Evolutionary conservation across 768 basidiomycete species (phyloP), one percentile per base, ranked within the genome.

Genomic region (Boletus coccyginus): DNA sequence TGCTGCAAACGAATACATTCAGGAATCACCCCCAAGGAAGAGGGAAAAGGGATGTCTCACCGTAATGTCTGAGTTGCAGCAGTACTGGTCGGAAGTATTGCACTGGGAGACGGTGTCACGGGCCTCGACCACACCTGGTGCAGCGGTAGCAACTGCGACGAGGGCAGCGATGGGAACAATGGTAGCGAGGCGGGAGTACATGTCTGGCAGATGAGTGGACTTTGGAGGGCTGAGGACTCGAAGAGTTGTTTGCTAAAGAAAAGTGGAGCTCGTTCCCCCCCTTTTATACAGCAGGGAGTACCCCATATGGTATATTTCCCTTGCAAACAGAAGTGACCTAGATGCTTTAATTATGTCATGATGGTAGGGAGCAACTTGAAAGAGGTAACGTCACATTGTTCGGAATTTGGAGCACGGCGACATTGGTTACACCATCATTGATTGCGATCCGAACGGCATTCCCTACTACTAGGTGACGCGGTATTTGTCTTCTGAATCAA

Each of bases 81-180:
- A 38, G 7, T 4, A 38, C 14, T 38, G 13, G 13, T 11, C 16
- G 1, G 14, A 5, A 5, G 16, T 17, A 14, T 38, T 11, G 36
- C 36, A 38, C 14, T 38, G 3, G 5, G 13, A 14, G 36, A 35
- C 11, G 13, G 1, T 27, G 27, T 27, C 12, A 6, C 33, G 58
- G 3, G 32, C 59, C 7, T 32, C 40, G 35, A 61, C 24, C 29
- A 1, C 38, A 7, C 3, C 35, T 14, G 60, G 60, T 2, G 60
- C 60, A 19, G 48, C 62, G 0, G 36, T 27, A 3, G 29, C 62
- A 6, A 39, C 27, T 12, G 45, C 50, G 13, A 3, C 53, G 17
- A 64, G 53, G 3, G 59, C 62, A 42, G 46, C 60, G 38, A 64
- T 10, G 24, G 56, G 32, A 24, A 61, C 29, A 14, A 64, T 32